Percentiles rank a stretch among this genome's conserved stretches.
phyloP scores from a whole-genome alignment of 2,329 filamentous ascomycete genomes.

The Venturia carpophila region DNA sequence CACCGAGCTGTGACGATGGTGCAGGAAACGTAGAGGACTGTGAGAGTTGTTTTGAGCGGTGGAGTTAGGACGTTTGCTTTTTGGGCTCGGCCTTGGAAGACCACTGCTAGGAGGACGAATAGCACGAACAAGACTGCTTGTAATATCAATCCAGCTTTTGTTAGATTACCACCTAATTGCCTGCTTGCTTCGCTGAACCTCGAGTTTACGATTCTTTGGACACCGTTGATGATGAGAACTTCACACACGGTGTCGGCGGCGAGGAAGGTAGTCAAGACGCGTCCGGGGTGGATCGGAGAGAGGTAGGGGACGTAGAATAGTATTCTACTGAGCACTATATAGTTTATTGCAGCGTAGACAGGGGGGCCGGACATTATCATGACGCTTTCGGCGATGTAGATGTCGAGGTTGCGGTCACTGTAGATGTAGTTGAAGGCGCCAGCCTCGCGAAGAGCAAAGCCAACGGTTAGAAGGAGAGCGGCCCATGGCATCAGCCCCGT shows the following conservation, averaged over 20 bases:
- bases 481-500: conserved; percentile 49
- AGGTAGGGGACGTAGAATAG: conserved; percentile 55
- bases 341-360: conserved; percentile 54
- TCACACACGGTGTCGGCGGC: conserved; percentile 45
- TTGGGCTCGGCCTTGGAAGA: conserved; percentile 41
- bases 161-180: conserved; percentile 38
- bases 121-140: conserved; percentile 43
- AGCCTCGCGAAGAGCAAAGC: conserved; percentile 48
- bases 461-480: conserved; percentile 46
- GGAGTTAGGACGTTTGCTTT: conserved; percentile 33
- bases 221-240: conserved; percentile 45
- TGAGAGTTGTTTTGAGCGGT: conserved; percentile 38
- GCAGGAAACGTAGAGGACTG: conserved; percentile 43
- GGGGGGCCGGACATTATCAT: conserved; percentile 41
- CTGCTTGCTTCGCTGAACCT: conserved; percentile 30
- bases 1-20: conserved; percentile 41
- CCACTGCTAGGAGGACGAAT: conserved; percentile 41
- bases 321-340: conserved; percentile 52
- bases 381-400: conserved; percentile 36
- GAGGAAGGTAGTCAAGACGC: conserved; percentile 53
- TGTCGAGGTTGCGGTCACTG: conserved; percentile 29
- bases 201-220: conserved; percentile 38
- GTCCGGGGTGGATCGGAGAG: conserved; percentile 49
- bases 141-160: conserved; percentile 44
- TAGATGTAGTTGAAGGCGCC: conserved; percentile 42